Evolutionary conservation across 768 basidiomycete species (phyloP).

Genomic region (Tricholoma matsutake): DNA sequence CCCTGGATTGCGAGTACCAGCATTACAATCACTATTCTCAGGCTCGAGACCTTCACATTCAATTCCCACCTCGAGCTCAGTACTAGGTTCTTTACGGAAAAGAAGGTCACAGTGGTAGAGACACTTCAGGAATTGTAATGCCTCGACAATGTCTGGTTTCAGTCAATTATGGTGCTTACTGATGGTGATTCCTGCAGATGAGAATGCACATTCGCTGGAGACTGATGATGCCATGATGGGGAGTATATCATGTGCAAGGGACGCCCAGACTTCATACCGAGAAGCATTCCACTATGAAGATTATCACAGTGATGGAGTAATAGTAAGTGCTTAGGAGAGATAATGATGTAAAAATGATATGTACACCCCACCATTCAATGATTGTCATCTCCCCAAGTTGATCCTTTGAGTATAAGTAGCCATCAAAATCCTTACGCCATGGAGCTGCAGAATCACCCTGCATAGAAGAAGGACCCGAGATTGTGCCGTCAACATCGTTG

Average conservation of each 20-base stretch:
- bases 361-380: neutral
- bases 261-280: too few relatives aligned
- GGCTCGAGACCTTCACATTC: neutral
- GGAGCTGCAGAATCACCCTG: neutral
- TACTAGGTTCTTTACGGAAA: constrained; percentile 1
- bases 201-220: neutral
- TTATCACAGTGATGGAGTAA: too few relatives aligned
- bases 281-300: too few relatives aligned
- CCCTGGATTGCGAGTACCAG: neutral
- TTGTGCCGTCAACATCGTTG: too few relatives aligned
- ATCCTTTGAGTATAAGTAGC: neutral
- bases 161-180: constrained; percentile 10
- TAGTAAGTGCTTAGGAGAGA: too few relatives aligned
- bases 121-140: constrained; percentile 13
- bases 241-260: too few relatives aligned
- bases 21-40: neutral
- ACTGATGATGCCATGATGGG: neutral
- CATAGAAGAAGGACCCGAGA: too few relatives aligned
- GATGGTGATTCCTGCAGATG: constrained; percentile 2
- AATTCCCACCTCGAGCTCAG: neutral
- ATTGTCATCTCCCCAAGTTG: neutral
- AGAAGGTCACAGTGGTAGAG: constrained; percentile 4
- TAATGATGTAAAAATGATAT: too few relatives aligned
- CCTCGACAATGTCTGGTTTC: constrained; percentile 12
- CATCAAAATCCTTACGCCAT: neutral